These are phyloP conservation scores for Fusarium sororula DNA, from an alignment of 2,329 filamentous ascomycete species.

Conservation along the genomic window DNA sequence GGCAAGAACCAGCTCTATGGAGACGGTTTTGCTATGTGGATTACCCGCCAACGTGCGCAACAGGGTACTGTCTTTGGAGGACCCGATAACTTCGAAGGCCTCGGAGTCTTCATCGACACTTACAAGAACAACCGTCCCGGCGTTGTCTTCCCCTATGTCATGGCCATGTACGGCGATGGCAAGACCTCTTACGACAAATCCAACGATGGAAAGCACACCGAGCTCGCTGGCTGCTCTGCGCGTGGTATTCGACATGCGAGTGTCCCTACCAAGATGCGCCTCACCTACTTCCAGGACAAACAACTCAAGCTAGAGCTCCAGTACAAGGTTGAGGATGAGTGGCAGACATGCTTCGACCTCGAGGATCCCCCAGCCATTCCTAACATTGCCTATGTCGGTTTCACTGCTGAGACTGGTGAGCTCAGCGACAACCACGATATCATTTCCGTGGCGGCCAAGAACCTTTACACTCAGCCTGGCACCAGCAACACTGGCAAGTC, in stretches of 20 bases:
- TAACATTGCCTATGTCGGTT: conserved; percentile 76
- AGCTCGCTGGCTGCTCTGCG: conserved; percentile 94
- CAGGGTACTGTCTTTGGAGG: conserved; percentile 88
- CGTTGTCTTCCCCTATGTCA: conserved; percentile 95
- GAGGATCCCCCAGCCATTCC: conserved; percentile 79
- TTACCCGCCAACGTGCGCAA: conserved; percentile 89
- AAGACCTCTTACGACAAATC: conserved; percentile 89
- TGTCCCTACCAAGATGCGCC: conserved; percentile 82
- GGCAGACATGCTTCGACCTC: conserved; percentile 88
- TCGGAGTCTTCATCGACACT: conserved; percentile 96
- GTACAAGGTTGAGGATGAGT: conserved; percentile 90
- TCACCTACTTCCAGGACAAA: conserved; percentile 98
- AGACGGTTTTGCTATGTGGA: conserved; percentile 97
- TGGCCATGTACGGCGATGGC: conserved; percentile 98
- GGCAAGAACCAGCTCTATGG: conserved; percentile 91
- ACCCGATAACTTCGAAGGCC: conserved; percentile 87
- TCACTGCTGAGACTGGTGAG: conserved; percentile 92
- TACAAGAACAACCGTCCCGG: conserved; percentile 99
- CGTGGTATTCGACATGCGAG: conserved; percentile 84
- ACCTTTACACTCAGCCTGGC: conserved; percentile 77
- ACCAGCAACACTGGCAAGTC: conserved; percentile 48
- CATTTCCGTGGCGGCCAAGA: conserved; percentile 84
- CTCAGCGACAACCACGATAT: conserved; percentile 98
- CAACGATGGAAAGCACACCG: conserved; percentile 92
- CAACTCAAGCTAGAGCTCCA: conserved; percentile 88